phyloP scores from a whole-genome alignment of 305 asterid genomes.

The Fraxinus nigra region DNA sequence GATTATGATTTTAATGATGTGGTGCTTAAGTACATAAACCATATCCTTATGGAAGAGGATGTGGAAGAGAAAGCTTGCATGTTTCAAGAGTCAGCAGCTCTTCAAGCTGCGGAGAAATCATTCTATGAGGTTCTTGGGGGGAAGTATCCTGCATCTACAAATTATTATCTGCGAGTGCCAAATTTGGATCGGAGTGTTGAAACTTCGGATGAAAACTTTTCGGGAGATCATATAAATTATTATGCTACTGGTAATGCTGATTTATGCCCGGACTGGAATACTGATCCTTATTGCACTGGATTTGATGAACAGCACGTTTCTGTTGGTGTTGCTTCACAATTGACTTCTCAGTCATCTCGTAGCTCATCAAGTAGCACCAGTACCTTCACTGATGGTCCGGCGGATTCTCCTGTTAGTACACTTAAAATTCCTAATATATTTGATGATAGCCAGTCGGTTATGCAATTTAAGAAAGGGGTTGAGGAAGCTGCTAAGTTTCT shows the following conservation, averaged over 20 bases:
- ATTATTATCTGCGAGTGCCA: constrained; percentile 27
- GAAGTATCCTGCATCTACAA: constrained; percentile 36
- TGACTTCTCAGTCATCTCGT: constrained; percentile 44
- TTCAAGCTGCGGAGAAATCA: constrained; percentile 77
- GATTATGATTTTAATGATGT: constrained; percentile 76
- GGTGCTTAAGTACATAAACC: constrained; percentile 63
- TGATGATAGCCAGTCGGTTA: constrained; percentile 52
- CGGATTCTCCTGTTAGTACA: constrained; percentile 62
- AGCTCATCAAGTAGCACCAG: constrained; percentile 51
- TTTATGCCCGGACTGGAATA: constrained; percentile 43
- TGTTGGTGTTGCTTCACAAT: constrained; percentile 25
- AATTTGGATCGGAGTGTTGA: constrained; percentile 21
- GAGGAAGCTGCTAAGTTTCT: constrained; percentile 81
- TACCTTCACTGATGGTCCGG: constrained; percentile 43
- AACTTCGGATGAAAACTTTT: constrained; percentile 21
- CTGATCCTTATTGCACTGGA: constrained; percentile 22
- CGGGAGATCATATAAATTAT: constrained; percentile 22
- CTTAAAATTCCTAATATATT: constrained; percentile 55
- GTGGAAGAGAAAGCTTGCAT: constrained; percentile 63
- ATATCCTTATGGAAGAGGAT: constrained; percentile 81
- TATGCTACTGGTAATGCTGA: constrained; percentile 20
- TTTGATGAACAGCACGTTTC: constrained; percentile 15
- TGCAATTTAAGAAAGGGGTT: constrained; percentile 66
- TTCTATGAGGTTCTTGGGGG: constrained; percentile 66
- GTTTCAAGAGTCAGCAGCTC: constrained; percentile 73